These are phyloP conservation scores for Cercospora zeae-maydis DNA, from an alignment of 2,329 filamentous ascomycete species.

Conservation along the genomic window DNA sequence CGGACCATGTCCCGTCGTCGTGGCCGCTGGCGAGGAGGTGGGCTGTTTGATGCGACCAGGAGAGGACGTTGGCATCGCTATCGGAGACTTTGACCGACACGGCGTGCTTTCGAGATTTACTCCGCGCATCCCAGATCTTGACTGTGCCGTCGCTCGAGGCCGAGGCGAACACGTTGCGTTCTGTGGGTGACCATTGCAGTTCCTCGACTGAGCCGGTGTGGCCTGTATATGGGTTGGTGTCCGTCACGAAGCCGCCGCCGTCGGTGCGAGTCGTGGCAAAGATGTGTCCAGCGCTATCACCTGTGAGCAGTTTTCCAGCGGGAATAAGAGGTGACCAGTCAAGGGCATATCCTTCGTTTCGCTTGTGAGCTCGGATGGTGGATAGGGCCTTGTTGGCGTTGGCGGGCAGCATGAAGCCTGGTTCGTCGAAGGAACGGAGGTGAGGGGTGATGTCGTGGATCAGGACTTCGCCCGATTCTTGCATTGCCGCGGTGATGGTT, in stretches of 20 bases:
- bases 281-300: slow-evolving; percentile 86
- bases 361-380: slow-evolving; percentile 85
- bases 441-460: slow-evolving; percentile 95
- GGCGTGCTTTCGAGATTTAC: slow-evolving; percentile 83
- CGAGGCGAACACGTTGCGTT: slow-evolving; percentile 90
- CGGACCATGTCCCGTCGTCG: slow-evolving; percentile 89
- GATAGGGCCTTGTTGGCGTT: slow-evolving; percentile 84
- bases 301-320: slow-evolving; percentile 81
- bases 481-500: slow-evolving; percentile 87
- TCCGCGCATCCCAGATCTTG: slow-evolving; percentile 91
- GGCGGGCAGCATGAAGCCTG: slow-evolving; percentile 73
- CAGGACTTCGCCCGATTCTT: slow-evolving; percentile 80
- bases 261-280: slow-evolving; percentile 83
- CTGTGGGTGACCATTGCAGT: slow-evolving; percentile 91
- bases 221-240: slow-evolving; percentile 76
- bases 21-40: slow-evolving; percentile 89
- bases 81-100: slow-evolving; percentile 79
- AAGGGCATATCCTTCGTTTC: slow-evolving; percentile 84
- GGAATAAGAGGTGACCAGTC: slow-evolving; percentile 88
- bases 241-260: slow-evolving; percentile 84
- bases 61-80: slow-evolving; percentile 92
- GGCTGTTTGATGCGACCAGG: slow-evolving; percentile 83
- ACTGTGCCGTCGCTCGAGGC: slow-evolving; percentile 91
- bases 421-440: slow-evolving; percentile 82
- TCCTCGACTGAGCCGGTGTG: slow-evolving; percentile 88